A percentile compares a stretch with the other conserved stretches of the same genome.
These are phyloP conservation scores for Colletotrichum caudatum DNA, from an alignment of 2,329 filamentous ascomycete genomes.

Conservation along the genomic window DNA sequence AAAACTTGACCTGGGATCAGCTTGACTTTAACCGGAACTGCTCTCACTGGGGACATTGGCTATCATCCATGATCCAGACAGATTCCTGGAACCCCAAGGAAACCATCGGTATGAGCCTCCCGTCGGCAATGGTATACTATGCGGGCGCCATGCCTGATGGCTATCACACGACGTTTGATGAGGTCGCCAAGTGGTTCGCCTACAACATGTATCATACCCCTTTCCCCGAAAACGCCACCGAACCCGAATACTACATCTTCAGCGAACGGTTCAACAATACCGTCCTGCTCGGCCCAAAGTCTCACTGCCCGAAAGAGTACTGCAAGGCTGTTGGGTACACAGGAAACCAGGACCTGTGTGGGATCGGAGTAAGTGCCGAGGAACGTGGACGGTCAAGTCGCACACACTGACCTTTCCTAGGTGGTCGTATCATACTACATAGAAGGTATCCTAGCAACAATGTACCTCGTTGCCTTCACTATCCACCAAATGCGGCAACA, in stretches of 20 bases:
- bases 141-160: constrained; percentile 2
- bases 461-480: constrained; percentile 36
- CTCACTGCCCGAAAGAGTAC: constrained; percentile 24
- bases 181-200: constrained; percentile 28
- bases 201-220: constrained; percentile 38
- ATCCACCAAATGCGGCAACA: constrained; percentile 24
- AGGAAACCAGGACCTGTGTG: constrained; percentile 34
- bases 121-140: constrained; percentile 15
- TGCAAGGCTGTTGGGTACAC: constrained; percentile 36
- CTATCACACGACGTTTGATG: constrained; percentile 20
- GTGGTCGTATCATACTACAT: constrained; percentile 37
- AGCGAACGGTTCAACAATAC: constrained; percentile 30
- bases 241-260: constrained; percentile 23
- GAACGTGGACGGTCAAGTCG: no score
- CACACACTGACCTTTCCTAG: constrained; percentile 2
- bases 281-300: constrained; percentile 20
- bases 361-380: constrained; percentile 27
- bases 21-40: constrained; percentile 35
- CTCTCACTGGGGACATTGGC: constrained; percentile 32
- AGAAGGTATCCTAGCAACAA: constrained; percentile 35
- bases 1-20: constrained; percentile 34
- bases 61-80: constrained; percentile 19
- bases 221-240: background rate
- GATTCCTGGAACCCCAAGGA: constrained; percentile 34
- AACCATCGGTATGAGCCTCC: constrained; percentile 32